Base-by-base conservation (phyloP, 139 green algal species). In the Chlamydomonas eustigma region DNA sequence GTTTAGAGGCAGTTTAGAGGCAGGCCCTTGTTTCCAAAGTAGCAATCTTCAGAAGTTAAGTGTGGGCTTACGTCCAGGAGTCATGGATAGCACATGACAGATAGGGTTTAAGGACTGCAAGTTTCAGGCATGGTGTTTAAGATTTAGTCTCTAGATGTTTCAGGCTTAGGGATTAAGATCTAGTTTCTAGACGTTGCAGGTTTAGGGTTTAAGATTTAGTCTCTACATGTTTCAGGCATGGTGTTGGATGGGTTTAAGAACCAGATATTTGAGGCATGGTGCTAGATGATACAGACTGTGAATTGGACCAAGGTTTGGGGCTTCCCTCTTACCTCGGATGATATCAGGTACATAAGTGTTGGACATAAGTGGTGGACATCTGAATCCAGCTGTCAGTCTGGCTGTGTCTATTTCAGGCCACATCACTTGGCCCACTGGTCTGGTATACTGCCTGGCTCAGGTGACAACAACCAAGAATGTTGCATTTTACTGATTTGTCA, bases 331-430 rank as follows among this genome's bases (percentile, higher is more conserved):
- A 37, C 35, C 58, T 69, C 58, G 35, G 65, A 73, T 73, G 65
- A 12, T 35, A 73, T 6, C 31, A 44, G 30, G 37, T 63, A 75
- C n/a, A n/a, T n/a, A n/a, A n/a, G n/a, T n/a, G n/a, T n/a, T n/a
- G n/a, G n/a, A n/a, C 71, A 5, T 68, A 30, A 66, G 71, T 39
- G 83, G 83, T 25, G 83, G 83, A 50, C 83, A 88, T 75, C 73
- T 88, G 24, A 88, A 88, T 77, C 83, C 83, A 3, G 77, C 66
- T 8, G 74, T 88, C 3, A 74, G 37, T 0, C 77, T 88, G 33
- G 80, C 80, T 39, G 80, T 70, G 4, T 38, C 74, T 2, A 50
- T 64, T 28, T 85, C 83, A 1, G 83, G 83, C 12, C 83, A 88
- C 75, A 73, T 71, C 24, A 71, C 8, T 34, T 85, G 64, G 67